Base-by-base conservation (phyloP, 495 filamentous ascomycete species). In the Penicillium coprophilum region DNA sequence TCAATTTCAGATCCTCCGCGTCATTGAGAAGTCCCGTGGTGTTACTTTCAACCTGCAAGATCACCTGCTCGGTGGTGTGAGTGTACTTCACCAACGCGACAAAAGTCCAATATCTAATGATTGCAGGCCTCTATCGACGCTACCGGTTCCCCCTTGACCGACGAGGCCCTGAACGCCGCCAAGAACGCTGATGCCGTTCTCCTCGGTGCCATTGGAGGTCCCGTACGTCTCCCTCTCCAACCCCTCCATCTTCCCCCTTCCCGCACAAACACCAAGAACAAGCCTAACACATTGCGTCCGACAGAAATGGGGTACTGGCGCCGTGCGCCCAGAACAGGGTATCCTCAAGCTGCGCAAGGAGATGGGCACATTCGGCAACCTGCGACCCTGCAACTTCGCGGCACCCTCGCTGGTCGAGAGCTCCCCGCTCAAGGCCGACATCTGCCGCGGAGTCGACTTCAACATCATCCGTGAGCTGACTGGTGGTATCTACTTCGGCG, bases 301-400 rank as follows among this genome's bases (percentile, higher is more conserved):
- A 45, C 50, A 83, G 84, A 88, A 98, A 93, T 98, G 95, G 91
- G 94, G 94, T 53, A 92, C 89, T 4, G 90, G 91, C 59, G 69
- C 82, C 50, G 88, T 97, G 56, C 89, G 94, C 46, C 94, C 94
- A 6, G 94, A 98, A 68, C 93, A 97, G 76, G 94, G 94, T 55
- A 83, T 98, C 69, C 88, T 98, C 51, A 83, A 80, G 60, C 89
- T 98, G 44, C 91, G 94, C 79, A 97, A 96, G 73, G 88, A 96
- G 71, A 88, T 98, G 81, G 79, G 81, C 67, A 90, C 94, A 62
- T 98, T 94, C 77, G 94, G 93, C 62, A 98, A 98, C 83, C 88
- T 98, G 46, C 91, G 94, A 4, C 94, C 94, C 6, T 98, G 94
- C 85, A 92, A 87, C 82, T 98, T 98, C 80, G 90, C 93, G 38